A percentile compares a stretch with the other conserved stretches of the same genome.
These are phyloP conservation scores for Volutella citrinella DNA, from an alignment of 2,329 filamentous ascomycete species.

Conservation along the genomic window DNA sequence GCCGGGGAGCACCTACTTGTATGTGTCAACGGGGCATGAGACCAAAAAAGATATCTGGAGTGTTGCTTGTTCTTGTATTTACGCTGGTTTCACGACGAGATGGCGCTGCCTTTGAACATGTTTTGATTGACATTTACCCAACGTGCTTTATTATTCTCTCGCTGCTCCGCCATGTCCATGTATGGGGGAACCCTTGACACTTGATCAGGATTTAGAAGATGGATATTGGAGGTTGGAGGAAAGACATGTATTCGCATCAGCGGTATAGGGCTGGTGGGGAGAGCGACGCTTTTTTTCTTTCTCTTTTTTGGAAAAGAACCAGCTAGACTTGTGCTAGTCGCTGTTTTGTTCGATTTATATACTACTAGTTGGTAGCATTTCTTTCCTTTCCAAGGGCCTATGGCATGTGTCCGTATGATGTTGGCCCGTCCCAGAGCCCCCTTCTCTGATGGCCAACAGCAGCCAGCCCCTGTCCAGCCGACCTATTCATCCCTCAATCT, in stretches of 20 bases:
- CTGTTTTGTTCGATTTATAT: conserved; percentile 11
- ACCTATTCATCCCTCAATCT: no score
- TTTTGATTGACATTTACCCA: conserved; percentile 1
- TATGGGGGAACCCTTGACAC: no score
- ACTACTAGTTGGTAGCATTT: no score
- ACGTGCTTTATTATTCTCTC: conserved; percentile 2
- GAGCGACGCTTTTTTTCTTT: no score
- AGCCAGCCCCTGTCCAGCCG: no score
- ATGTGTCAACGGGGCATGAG: conserved; percentile 30
- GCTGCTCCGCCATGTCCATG: conserved; percentile 1
- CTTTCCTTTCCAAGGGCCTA: no score
- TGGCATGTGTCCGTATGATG: no score
- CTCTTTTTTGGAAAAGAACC: no score
- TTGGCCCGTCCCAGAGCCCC: no score
- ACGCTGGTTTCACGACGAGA: neutral
- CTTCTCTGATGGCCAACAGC: no score
- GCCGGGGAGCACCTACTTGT: conserved; percentile 17
- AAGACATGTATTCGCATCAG: conserved; percentile 4
- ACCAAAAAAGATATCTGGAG: conserved; percentile 23
- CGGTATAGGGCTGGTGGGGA: no score
- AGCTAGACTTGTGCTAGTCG: conserved; percentile 5
- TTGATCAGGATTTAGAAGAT: no score
- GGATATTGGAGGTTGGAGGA: conserved; percentile 1
- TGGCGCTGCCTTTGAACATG: neutral
- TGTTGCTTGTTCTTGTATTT: conserved; percentile 8